Base-by-base conservation (phyloP, 306 rosid species). In the Trichosanthes cucumerina region DNA sequence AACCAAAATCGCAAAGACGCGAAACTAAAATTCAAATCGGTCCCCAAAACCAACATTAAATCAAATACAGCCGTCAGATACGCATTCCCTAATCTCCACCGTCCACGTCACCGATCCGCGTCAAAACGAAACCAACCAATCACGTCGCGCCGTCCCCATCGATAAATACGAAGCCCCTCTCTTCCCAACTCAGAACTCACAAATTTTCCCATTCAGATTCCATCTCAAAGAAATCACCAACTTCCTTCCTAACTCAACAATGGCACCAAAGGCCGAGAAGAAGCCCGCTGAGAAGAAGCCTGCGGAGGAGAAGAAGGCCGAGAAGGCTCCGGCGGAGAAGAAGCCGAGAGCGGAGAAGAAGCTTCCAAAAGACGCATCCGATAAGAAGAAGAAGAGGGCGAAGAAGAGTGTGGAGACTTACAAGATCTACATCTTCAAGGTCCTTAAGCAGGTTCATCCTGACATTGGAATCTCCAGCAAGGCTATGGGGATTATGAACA, bases 391-490 rank as follows among this genome's bases (percentile, higher is more conserved):
- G 79, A 89, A 85, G 84, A 82, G n/a, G 68, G 1, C 82, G n/a
- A 89, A 87, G 90, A 89, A 89, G 88, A 85, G 82, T 70, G 85
- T 89, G 0, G 90, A 86, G 81, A 88, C 88, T 0, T 88, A 88
- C 85, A 86, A 88, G 87, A 88, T 86, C 39, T 88, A 88, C 81
- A 89, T 89, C 65, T 89, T 89, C 85, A 89, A 85, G 80, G 92
- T 89, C 0, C 72, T 88, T 76, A 88, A 88, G 88, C 92, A 86
- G 58, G 92, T 86, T 1, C 92, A 88, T 36, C 92, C 90, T 0
- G 92, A 88, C 38, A 86, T 88, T 0, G 91, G 91, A 3, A 84
- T 86, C 72, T 88, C 89, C 12, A 84, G 88, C 75, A 88, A 86
- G 80, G 89, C 89, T 14, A 88, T 88, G 91, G 89, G 88, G 8